Base-by-base conservation (phyloP, 805 yeast genomes). In the Kluyveromyces nonfermentans region DNA sequence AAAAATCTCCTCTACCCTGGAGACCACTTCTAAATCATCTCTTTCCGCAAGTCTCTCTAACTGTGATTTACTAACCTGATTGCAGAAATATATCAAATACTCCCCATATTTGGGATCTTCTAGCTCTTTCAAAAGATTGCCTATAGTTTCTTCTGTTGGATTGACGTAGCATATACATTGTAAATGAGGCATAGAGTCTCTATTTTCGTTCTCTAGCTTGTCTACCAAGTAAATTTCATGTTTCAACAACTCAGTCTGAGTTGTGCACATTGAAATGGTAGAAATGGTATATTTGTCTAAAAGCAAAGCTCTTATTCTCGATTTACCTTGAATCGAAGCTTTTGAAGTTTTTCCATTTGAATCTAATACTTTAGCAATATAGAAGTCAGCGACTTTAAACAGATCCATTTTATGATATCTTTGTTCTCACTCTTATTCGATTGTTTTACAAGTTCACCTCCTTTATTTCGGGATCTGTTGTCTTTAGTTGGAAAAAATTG, bases 1-100 rank as follows among this genome's bases (percentile, higher is more conserved):
- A 59, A 87, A 93, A 33, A 89, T 59, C 57, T 93, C 98, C 42
- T 82, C 78, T 4, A 93, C 87, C 46, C 75, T 75, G 5, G 72
- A 67, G 8, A 93, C 83, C 8, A 79, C 77, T 59, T 90, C 97
- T 54, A 80, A 71, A 56, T 85, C 93, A 62, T 93, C 99, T 2
- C 85, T 75, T 61, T 87, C 96, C 0, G 98, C 97, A 38, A 93
- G 59, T 41, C 85, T 72, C 59, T 93, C 99, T 52, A 93, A 62
- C 50, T 85, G 84, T 20, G 80, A 70, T 64, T 90, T 93, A 41
- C 78, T 71, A 25, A 89, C 73, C 14, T 78, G 69, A 59, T 88
- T 88, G 59, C 78, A 83, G 70, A 90, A 87, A 55, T 72, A 86
- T 16, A 93, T 60, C 55, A 82, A 81, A 63, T 93, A 93, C 31